A percentile compares a stretch with the other conserved stretches of the same genome.
These are phyloP conservation scores for Solanum pimpinellifolium DNA, from an alignment of 257 asterid species.

Conservation along the genomic window DNA sequence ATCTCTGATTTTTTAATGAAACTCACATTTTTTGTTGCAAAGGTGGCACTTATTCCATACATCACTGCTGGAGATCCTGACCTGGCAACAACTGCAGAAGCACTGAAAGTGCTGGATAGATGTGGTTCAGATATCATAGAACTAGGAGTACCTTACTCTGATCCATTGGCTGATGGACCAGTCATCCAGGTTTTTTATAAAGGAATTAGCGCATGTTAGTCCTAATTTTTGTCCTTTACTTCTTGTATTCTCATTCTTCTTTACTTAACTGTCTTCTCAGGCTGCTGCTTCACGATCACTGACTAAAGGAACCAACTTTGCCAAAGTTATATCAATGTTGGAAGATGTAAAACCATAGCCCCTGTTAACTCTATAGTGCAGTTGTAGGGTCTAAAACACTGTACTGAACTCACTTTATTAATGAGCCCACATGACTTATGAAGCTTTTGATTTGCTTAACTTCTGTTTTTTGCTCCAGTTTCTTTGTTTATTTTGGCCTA, in stretches of 20 bases:
- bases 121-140: constrained; percentile 88
- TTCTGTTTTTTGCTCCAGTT: neutral
- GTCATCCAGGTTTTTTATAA: constrained; percentile 59
- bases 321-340: constrained; percentile 65
- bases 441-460: neutral
- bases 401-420: neutral
- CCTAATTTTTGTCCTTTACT: neutral
- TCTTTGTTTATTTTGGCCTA: neutral
- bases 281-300: constrained; percentile 83
- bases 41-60: constrained; percentile 84
- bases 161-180: constrained; percentile 97
- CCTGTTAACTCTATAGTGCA: neutral
- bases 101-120: constrained; percentile 65
- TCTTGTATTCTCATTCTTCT: neutral
- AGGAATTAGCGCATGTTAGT: neutral
- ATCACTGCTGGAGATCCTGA: constrained; percentile 93
- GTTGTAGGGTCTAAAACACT: neutral
- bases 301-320: constrained; percentile 59
- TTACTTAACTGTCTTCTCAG: constrained; percentile 17
- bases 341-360: constrained; percentile 42
- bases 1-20: neutral
- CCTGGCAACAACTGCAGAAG: constrained; percentile 76
- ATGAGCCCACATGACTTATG: neutral
- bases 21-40: constrained; percentile 13
- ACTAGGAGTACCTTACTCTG: constrained; percentile 86